Base-by-base conservation (phyloP, 495 filamentous ascomycete genomes). In the Aspergillus affinis region DNA sequence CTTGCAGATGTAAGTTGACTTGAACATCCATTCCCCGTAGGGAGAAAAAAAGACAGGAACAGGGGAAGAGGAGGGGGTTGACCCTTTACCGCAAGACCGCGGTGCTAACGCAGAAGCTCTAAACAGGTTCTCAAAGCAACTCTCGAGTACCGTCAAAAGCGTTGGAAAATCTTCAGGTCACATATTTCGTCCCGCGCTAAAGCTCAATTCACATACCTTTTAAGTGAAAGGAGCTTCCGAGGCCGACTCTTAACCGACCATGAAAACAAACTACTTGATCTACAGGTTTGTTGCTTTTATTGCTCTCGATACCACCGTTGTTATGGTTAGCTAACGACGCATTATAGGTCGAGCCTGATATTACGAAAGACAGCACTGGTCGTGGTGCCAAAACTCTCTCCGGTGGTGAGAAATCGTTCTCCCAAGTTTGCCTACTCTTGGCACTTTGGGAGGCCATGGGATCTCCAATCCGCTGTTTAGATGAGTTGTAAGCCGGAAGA, bases 361-460 rank as follows among this genome's bases (percentile, higher is more conserved):
- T 86, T 70, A 92, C 86, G 12, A 81, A 75, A 61, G 84, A 81
- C 58, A 84, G 81, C 51, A 77, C 79, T 30, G 93, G 88, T 20
- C 84, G 93, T 32, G 87, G 88, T 62, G 91, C 94, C 48, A 96
- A 90, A 75, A 97, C 93, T 4, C 79, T 99, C 9, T 96, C 91
- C 7, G 94, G 94, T 50, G 94, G 94, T 45, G 94, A 99, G 73
- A 98, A 97, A 69, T 97, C 92, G 0, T 99, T 98, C 76, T 95
- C 93, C 1, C 94, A 92, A 13, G 93, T 97, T 58, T 99, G 94
- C 71, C 80, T 99, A 55, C 77, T 99, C 45, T 80, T 99, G 29
- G 83, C 90, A 19, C 86, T 98, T 20, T 98, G 94, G 94, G 94
- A 98, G 69, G 95, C 94, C 46, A 98, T 99, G 93, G 93, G 93